phyloP scores from a whole-genome alignment of 1,139 yeast species.

The Pichia sp. region DNA sequence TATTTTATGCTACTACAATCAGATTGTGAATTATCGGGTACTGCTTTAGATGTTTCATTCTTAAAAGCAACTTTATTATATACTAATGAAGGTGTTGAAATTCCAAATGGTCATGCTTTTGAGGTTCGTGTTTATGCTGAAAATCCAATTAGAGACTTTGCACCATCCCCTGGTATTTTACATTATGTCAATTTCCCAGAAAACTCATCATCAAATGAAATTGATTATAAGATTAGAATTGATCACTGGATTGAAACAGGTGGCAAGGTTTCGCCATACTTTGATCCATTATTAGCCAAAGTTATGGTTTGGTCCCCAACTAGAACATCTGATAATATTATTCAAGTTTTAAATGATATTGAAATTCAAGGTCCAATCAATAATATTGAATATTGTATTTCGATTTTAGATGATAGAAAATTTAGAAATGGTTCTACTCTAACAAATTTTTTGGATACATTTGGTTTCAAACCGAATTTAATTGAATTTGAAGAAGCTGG shows the following conservation, averaged over 20 bases:
- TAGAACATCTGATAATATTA: conserved; percentile 27
- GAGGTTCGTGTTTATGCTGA: conserved; percentile 36
- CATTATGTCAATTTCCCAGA: conserved; percentile 30
- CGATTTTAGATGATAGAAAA: conserved; percentile 25
- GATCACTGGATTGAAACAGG: conserved; percentile 37
- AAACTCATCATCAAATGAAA: conserved; percentile 1
- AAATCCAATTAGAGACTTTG: conserved; percentile 33
- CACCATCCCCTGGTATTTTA: conserved; percentile 35
- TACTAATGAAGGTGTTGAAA: conserved; percentile 21
- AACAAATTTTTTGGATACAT: conserved; percentile 28
- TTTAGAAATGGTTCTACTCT: conserved; percentile 29
- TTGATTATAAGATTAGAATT: conserved; percentile 26
- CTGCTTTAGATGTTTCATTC: conserved; percentile 27
- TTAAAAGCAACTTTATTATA: conserved; percentile 18
- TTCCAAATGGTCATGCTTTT: conserved; percentile 35
- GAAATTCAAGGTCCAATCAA: conserved; percentile 32
- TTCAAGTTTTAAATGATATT: conserved; percentile 25
- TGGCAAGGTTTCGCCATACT: conserved; percentile 33
- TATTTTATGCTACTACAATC: conserved; percentile 33
- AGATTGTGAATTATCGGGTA: conserved; percentile 28
- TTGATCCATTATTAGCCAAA: conserved; percentile 35
- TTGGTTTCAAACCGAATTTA: conserved; percentile 27
- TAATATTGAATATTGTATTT: conserved; percentile 31
- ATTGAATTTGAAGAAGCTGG: conserved; percentile 32
- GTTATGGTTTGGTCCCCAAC: conserved; percentile 33